Base-by-base conservation (phyloP, 2,329 filamentous ascomycete genomes). In the Penicillium sp. region DNA sequence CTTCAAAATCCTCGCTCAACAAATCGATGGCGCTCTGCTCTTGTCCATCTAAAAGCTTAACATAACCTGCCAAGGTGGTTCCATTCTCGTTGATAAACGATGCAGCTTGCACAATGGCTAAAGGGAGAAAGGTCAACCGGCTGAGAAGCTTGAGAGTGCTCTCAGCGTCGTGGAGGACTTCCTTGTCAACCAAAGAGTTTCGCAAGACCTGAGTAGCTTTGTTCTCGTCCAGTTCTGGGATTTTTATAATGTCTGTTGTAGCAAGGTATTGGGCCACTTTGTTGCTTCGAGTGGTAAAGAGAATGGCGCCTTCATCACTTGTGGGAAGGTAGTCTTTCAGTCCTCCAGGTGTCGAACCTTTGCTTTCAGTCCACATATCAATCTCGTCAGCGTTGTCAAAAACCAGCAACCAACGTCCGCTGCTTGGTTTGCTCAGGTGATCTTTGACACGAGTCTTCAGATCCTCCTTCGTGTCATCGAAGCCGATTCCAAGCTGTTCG, bases 41-140 rank as follows among this genome's bases (percentile, higher is more conserved):
- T 7, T 69, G 63, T 21, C 69, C 65, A 29, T 62, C 61, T 10
- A 67, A 41, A 21, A 73, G 57, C 1, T 55, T 1, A 3, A 67
- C 25, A 27, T 71, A 72, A 1, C 23, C 29, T 0, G 25, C 2
- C 0, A 67, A 12, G 1, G 23, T 10, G 0, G 61, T 57, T 3
- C 33, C 4, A 7, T 69, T 73, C 17, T 69, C 37, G 29, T 71
- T 68, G 6, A 74, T 70, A 35, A 71, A 74, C 2, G 67, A 58
- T 1, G 65, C 65, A 5, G 72, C 71, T 23, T 74, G 72, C 2
- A 51, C 61, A 21, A 74, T 72, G 0, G 70, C 72, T 2, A 75
- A 40, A 7, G 72, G 72, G 1, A 75, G 69, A 60, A 50, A 69
- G 0, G 62, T 61, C 2, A 73, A 60, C 15, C 54, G 56, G 1